These are phyloP conservation scores for Monosporascus cannonballus DNA, from an alignment of 2,329 filamentous ascomycete genomes.

Conservation along the genomic window DNA sequence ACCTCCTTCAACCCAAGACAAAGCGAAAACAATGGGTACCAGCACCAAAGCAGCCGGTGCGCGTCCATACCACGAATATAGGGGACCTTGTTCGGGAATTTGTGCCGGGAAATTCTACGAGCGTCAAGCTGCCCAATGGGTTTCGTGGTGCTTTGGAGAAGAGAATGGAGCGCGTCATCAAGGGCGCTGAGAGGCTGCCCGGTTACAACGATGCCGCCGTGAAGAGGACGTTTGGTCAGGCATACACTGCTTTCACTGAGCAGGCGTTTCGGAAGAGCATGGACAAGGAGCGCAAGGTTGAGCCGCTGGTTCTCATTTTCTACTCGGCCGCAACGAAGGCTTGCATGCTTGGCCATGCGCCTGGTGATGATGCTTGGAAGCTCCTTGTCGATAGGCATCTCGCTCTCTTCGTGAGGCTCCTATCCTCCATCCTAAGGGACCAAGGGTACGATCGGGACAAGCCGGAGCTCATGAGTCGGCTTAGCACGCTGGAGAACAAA, in stretches of 20 bases:
- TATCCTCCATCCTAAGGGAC: slow-evolving; percentile 72
- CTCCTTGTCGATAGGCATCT: slow-evolving; percentile 89
- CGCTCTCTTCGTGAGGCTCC: slow-evolving; percentile 84
- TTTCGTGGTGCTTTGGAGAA: slow-evolving; percentile 54
- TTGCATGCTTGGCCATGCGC: slow-evolving; percentile 62
- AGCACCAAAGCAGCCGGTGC: slow-evolving; percentile 54
- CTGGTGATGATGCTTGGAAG: slow-evolving; percentile 85
- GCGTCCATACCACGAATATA: slow-evolving; percentile 65
- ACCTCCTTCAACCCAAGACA: slow-evolving; percentile 84
- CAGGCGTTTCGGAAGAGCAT: slow-evolving; percentile 82
- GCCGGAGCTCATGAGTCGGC: slow-evolving; percentile 72
- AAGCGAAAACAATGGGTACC: slow-evolving; percentile 84
- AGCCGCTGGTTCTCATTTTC: slow-evolving; percentile 92
- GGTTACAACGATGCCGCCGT: slow-evolving; percentile 88
- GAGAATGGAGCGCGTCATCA: slow-evolving; percentile 72
- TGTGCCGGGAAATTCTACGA: slow-evolving; percentile 41
- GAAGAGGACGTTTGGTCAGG: slow-evolving; percentile 90
- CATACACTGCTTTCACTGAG: slow-evolving; percentile 89
- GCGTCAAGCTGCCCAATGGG: slow-evolving; percentile 51
- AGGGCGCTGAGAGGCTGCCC: slow-evolving; percentile 74
- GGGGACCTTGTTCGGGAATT: slow-evolving; percentile 89
- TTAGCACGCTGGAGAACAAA: slow-evolving; percentile 85
- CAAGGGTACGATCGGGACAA: slow-evolving; percentile 81
- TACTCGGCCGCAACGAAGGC: slow-evolving; percentile 93
- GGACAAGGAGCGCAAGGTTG: slow-evolving; percentile 88